Conservation (phyloP, 176 grass and related monocot genomes). For the Musa troglodytarum region DNA sequence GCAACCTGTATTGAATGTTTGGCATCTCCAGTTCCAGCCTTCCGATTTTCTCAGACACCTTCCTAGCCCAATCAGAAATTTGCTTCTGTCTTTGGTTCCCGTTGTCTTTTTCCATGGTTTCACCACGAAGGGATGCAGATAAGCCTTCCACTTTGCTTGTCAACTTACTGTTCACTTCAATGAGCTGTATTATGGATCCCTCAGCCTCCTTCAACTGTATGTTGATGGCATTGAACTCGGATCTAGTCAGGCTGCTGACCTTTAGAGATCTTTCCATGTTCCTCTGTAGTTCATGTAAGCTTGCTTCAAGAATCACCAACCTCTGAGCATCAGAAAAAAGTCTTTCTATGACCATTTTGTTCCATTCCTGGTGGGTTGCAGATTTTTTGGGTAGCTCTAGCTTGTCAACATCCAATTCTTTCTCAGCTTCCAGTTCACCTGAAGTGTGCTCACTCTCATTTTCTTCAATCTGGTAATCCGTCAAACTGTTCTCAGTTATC, state of each 20-base stretch:
- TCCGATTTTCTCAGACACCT: slow-evolving; percentile 78
- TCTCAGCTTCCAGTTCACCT: slow-evolving; percentile 40
- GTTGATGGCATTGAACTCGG: slow-evolving; percentile 40
- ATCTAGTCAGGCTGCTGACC: not conserved
- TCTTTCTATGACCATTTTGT: slow-evolving; percentile 59
- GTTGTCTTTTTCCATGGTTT: slow-evolving; percentile 21
- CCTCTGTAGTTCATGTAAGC: slow-evolving; percentile 47
- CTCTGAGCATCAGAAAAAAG: slow-evolving; percentile 56
- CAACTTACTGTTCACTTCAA: slow-evolving; percentile 71
- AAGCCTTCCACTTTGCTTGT: slow-evolving; percentile 64
- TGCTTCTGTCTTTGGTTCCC: slow-evolving; percentile 66
- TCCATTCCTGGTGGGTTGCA: slow-evolving; percentile 57
- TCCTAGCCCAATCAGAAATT: slow-evolving; percentile 63
- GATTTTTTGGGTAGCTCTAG: slow-evolving; percentile 31
- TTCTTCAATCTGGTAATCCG: slow-evolving; percentile 7
- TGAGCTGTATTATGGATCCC: slow-evolving; percentile 57
- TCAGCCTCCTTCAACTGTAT: slow-evolving; percentile 53
- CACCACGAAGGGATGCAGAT: slow-evolving; percentile 5
- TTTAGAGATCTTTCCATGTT: slow-evolving; percentile 36
- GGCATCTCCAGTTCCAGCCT: slow-evolving; percentile 70
- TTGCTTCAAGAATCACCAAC: slow-evolving; percentile 46
- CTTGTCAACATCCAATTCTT: slow-evolving; percentile 69
- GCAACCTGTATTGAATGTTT: slow-evolving; percentile 55
- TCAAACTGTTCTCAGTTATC: slow-evolving; percentile 19
- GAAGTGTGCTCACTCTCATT: slow-evolving; percentile 32